Evolutionary conservation across 2,329 filamentous ascomycete species (phyloP), one percentile per base, ranked within the genome.

Genomic region (Penicillium digitatum): DNA sequence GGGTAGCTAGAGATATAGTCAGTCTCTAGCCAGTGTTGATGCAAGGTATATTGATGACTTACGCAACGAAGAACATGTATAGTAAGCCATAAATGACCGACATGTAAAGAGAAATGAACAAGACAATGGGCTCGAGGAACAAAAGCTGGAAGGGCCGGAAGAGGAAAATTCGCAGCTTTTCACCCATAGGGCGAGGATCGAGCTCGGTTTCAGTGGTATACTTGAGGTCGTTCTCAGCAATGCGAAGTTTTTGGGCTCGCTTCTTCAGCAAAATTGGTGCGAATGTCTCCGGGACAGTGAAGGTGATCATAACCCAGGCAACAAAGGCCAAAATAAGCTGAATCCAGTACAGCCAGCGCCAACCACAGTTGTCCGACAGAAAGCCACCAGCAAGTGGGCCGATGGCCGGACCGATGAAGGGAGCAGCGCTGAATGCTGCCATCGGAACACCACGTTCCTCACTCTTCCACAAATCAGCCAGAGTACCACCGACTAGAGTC

Each of bases 261-360:
- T 75, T 76, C 49, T 83, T 81, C 16, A 96, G 82, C 48, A 96
- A 85, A 0, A 84, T 88, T 0, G 91, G 90, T 0, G 90, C 86
- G 70, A 94, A 95, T 0, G 91, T 96, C 73, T 95, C 91, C 1
- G 90, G 89, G 0, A 95, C 87, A n/a, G 89, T 94, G 73, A 95
- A 92, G 29, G 86, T 87, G 72, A 94, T 91, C 57, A 93, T 70
- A 18, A 87, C 57, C 84, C 87, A 94, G 63, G 87, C 82, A 46
- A 86, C 69, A 14, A 79, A 85, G 26, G 87, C 78, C 12, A 94
- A 69, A 66, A 95, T 95, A 11, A 94, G 78, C 67, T 93, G 89
- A 63, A 95, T 83, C 87, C 88, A 93, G 76, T 94, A 94, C 0
- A 94, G 78, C 88, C 89, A 94, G 61, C 89, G 78, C 90, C 90